Conservation (phyloP, 208 protist genomes). For the Trypanosoma congolense region DNA sequence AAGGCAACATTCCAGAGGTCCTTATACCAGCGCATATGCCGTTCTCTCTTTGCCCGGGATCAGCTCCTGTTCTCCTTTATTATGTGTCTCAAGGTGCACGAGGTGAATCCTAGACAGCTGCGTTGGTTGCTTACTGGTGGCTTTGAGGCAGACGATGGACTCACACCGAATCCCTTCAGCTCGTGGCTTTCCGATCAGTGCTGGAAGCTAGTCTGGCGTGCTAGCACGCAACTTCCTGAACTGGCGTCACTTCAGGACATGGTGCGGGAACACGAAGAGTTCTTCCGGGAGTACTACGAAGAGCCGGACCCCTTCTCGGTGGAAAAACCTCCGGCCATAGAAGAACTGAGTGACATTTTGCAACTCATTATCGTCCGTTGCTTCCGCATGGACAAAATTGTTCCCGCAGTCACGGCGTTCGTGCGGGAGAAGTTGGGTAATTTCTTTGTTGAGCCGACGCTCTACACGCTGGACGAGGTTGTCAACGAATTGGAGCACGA, state of each 20-base stretch:
- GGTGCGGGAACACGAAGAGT: slow-evolving; percentile 58
- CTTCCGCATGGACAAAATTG: slow-evolving; percentile 95
- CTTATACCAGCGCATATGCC: slow-evolving; percentile 85
- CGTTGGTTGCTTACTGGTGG: slow-evolving; percentile 91
- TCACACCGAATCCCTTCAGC: slow-evolving; percentile 42
- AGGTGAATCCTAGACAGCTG: slow-evolving; percentile 82
- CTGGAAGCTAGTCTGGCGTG: slow-evolving; percentile 86
- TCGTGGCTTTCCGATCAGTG: slow-evolving; percentile 85
- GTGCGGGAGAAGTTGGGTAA: slow-evolving; percentile 75
- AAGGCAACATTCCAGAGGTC: slow-evolving; percentile 81
- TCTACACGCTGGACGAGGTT: slow-evolving; percentile 91
- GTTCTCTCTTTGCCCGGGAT: slow-evolving; percentile 91
- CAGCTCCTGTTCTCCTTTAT: slow-evolving; percentile 94
- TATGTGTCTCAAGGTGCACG: slow-evolving; percentile 90
- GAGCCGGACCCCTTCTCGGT: slow-evolving; percentile 70
- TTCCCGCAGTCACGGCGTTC: slow-evolving; percentile 90
- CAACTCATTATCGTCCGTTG: slow-evolving; percentile 91
- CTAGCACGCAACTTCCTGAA: slow-evolving; percentile 51
- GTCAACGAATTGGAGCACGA: slow-evolving; percentile 86
- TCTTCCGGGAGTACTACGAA: slow-evolving; percentile 84
- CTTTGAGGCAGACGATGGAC: slow-evolving; percentile 46
- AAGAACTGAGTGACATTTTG: slow-evolving; percentile 70
- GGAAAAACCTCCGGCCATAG: slow-evolving; percentile 55
- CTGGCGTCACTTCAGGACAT: slow-evolving; percentile 10
- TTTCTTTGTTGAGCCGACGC: slow-evolving; percentile 89